Evolutionary conservation across 805 yeast species (phyloP).

Genomic region (Myxozyma monticola): DNA sequence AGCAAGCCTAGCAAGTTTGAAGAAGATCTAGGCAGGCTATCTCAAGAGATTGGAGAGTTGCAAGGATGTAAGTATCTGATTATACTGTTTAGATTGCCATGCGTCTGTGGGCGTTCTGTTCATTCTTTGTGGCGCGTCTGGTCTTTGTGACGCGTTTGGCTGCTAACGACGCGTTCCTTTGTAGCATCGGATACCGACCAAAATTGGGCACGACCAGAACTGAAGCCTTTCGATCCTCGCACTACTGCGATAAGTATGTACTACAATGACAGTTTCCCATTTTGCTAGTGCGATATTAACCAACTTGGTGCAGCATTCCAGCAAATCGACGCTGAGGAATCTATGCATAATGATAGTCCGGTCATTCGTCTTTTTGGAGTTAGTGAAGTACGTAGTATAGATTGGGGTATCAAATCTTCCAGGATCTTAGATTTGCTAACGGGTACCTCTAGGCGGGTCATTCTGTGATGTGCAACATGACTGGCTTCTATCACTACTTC

Average conservation of each 20-base stretch:
- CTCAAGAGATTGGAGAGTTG: constrained; percentile 39
- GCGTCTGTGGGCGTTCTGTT: too few species aligned
- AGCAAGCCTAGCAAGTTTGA: constrained; percentile 51
- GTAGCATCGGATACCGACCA: constrained; percentile 37
- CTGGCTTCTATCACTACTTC: constrained; percentile 85
- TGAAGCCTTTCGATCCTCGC: constrained; percentile 50
- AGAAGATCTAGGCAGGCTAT: constrained; percentile 50
- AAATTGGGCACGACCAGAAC: constrained; percentile 57
- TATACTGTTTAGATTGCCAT: too few species aligned
- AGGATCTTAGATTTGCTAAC: not conserved
- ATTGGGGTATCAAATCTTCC: too few species aligned
- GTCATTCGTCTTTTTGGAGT: constrained; percentile 87
- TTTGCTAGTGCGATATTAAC: not conserved
- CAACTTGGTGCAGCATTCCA: constrained; percentile 57
- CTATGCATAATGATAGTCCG: constrained; percentile 56
- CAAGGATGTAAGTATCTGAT: not conserved
- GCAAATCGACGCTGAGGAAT: constrained; percentile 93
- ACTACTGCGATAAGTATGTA: constrained; percentile 47
- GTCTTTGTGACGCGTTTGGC: too few species aligned
- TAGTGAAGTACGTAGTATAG: constrained; percentile 46
- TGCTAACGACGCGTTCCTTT: too few species aligned
- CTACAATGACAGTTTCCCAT: too few species aligned
- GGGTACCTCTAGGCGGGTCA: constrained; percentile 56
- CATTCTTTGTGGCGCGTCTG: too few species aligned
- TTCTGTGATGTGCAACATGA: constrained; percentile 85